These are phyloP conservation scores for Suillus subalutaceus DNA, from an alignment of 768 basidiomycete genomes.

Conservation along the genomic window DNA sequence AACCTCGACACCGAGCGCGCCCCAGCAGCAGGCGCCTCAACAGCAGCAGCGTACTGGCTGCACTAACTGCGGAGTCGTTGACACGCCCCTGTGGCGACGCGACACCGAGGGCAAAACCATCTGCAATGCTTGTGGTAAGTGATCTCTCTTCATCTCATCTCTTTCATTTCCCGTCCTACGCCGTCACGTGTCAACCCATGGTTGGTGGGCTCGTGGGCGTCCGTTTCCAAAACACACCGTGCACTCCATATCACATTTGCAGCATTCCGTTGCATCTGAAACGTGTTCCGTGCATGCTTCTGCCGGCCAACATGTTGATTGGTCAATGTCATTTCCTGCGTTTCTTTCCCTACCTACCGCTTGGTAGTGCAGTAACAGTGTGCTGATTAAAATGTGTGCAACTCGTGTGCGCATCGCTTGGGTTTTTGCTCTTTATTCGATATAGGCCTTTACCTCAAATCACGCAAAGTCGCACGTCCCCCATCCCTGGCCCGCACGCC, in stretches of 20 bases:
- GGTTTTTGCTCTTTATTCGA: constrained; percentile 36
- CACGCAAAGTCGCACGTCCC: constrained; percentile 75
- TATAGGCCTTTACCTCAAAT: constrained; percentile 85
- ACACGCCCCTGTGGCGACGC: constrained; percentile 85
- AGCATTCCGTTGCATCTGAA: constrained; percentile 32
- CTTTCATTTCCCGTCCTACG: constrained; percentile 35
- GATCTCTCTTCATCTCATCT: constrained; percentile 37
- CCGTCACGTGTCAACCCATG: constrained; percentile 44
- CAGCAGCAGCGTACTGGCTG: constrained; percentile 53
- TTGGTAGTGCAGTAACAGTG: constrained; percentile 37
- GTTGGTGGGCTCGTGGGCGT: constrained; percentile 36
- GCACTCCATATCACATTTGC: constrained; percentile 36
- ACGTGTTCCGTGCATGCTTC: constrained; percentile 38
- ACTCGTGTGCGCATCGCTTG: constrained; percentile 39
- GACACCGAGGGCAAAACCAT: constrained; percentile 81
- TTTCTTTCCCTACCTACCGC: constrained; percentile 34
- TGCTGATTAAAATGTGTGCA: constrained; percentile 44
- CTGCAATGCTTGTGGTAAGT: constrained; percentile 91
- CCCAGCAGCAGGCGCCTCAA: constrained; percentile 28
- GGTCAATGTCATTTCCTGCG: constrained; percentile 33
- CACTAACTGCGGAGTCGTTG: constrained; percentile 74
- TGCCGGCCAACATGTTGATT: constrained; percentile 37
- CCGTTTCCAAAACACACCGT: constrained; percentile 29
- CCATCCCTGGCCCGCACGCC: constrained; percentile 52
- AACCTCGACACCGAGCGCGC: constrained; percentile 20